Conservation (phyloP, 2,329 filamentous ascomycete genomes). For the Botrytis galanthina region DNA sequence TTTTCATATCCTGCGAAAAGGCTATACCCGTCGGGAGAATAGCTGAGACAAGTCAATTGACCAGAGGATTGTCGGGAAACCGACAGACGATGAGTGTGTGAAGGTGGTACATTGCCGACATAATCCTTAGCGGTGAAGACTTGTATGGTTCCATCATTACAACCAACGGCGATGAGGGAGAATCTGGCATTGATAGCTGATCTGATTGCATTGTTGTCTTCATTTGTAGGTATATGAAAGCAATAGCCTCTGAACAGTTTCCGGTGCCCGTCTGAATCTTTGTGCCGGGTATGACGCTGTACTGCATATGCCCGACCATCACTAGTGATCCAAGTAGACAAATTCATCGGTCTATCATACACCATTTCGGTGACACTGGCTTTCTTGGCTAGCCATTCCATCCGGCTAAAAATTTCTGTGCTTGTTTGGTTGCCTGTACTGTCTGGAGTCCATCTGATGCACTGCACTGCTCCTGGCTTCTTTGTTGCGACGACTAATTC, state of each 20-base stretch:
- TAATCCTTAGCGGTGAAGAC: slow-evolving; percentile 96
- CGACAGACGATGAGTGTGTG: slow-evolving; percentile 71
- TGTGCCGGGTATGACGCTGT: slow-evolving; percentile 60
- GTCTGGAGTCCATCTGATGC: slow-evolving; percentile 91
- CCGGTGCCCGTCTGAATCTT: slow-evolving; percentile 47
- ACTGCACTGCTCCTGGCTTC: slow-evolving; percentile 93
- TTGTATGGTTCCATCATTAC: slow-evolving; percentile 71
- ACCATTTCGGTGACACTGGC: slow-evolving; percentile 78
- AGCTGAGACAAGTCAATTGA: slow-evolving; percentile 68
- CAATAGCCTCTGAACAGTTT: slow-evolving; percentile 84
- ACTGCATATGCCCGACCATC: slow-evolving; percentile 90
- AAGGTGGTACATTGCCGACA: slow-evolving; percentile 83
- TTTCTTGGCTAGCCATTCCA: slow-evolving; percentile 81
- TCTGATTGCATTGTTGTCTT: slow-evolving; percentile 62
- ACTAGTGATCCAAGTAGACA: slow-evolving; percentile 86
- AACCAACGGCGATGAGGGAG: slow-evolving; percentile 86
- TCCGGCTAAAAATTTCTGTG: slow-evolving; percentile 84
- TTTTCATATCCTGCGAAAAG: slow-evolving; percentile 89
- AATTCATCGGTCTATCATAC: slow-evolving; percentile 92
- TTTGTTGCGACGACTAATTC: slow-evolving; percentile 88
- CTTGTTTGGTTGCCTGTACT: slow-evolving; percentile 78
- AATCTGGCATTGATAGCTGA: slow-evolving; percentile 92
- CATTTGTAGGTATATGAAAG: slow-evolving; percentile 71
- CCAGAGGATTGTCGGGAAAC: slow-evolving; percentile 69
- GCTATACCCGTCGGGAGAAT: slow-evolving; percentile 95